Evolutionary conservation across 2,329 filamentous ascomycete genomes (phyloP), one percentile per base, ranked within the genome.

Genomic region (Talaromyces sp.): DNA sequence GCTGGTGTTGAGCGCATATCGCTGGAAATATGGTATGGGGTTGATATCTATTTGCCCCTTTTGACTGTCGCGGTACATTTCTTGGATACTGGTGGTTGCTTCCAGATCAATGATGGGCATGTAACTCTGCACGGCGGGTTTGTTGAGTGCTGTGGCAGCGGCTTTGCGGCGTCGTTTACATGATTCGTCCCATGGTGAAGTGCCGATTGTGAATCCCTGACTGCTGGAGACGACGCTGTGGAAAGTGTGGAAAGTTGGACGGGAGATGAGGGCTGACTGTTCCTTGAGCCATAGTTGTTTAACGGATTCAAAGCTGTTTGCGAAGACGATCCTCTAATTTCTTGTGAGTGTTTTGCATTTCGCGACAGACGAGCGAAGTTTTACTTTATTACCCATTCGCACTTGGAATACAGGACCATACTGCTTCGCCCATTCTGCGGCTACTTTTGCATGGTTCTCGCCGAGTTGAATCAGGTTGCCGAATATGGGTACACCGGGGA

Each of bases 81-180:
- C 90, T 68, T 87, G 88, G 76, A 94, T 89, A 63, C 88, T 90
- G 14, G 86, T 84, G 14, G 84, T 88, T 33, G 88, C 87, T 74
- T 94, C 91, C 31, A 93, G 86, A 70, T 94, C 91, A 60, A 94
- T 87, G 69, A 93, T 91, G 0, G 91, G 90, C 86, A 93, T 90
- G 74, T 94, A 94, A 0, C 87, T 88, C 71, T 92, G 89, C 1
- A 91, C 86, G 0, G 90, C 88, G 0, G 90, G 90, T 0, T 89
- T 85, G 74, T 93, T 93, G 24, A 94, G 82, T 0, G 91, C 90
- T 0, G 90, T 92, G 3, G 89, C 90, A 1, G 90, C 91, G 0
- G 90, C 90, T 79, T 92, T 93, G 68, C 91, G 86, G 10, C 90
- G 85, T 27, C 84, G 82, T 76, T 93, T 94, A 78, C 90, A 92